These are phyloP conservation scores for Solanum bulbocastanum DNA, from an alignment of 257 asterid genomes.

Conservation along the genomic window DNA sequence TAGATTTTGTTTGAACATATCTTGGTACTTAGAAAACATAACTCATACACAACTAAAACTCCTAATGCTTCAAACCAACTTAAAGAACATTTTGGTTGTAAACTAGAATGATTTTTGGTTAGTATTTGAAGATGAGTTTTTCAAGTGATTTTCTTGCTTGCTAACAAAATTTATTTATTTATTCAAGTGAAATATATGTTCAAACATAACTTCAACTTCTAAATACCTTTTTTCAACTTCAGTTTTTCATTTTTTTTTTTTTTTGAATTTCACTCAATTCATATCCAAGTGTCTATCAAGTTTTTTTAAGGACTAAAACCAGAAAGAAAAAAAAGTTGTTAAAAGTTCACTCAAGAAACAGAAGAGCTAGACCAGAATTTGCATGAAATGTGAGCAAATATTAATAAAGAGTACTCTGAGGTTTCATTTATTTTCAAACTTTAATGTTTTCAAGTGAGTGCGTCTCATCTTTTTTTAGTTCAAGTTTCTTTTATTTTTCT, in stretches of 20 bases:
- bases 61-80: not conserved
- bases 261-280: not conserved
- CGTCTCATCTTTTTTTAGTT: not conserved
- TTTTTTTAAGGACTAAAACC: not conserved
- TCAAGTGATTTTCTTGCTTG: not conserved
- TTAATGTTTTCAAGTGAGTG: conserved; percentile 18
- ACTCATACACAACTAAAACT: not conserved
- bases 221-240: not conserved
- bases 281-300: not conserved
- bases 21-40: not conserved
- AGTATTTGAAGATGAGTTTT: not conserved
- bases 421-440: not conserved
- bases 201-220: not conserved
- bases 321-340: not conserved
- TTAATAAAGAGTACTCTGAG: not conserved
- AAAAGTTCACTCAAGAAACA: not conserved
- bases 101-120: not conserved
- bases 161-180: not conserved
- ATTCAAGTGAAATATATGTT: not conserved
- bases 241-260: not conserved
- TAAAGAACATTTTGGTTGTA: not conserved
- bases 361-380: not conserved
- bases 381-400: not conserved
- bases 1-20: not conserved
- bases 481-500: not conserved